Conservation (phyloP, 2,329 filamentous ascomycete species). For the Claviceps fusiformis region DNA sequence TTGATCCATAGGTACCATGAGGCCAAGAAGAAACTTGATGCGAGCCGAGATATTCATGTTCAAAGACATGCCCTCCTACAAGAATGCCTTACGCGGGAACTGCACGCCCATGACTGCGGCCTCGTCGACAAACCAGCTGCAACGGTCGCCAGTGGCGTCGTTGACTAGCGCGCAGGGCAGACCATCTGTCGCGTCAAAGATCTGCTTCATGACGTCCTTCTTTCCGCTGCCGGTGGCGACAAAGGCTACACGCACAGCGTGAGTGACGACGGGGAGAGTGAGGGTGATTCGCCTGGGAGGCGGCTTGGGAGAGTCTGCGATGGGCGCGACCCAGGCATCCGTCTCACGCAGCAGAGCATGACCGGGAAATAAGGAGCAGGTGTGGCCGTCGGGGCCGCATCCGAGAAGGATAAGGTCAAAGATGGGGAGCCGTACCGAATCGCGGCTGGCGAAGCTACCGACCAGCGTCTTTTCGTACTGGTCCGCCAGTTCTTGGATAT, state of each 20-base stretch:
- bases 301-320: conserved; percentile 89
- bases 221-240: conserved; percentile 82
- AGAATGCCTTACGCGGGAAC: conserved; percentile 61
- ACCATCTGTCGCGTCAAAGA: conserved; percentile 62
- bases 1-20: not conserved
- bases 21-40: not conserved
- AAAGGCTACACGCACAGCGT: conserved; percentile 77
- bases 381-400: conserved; percentile 92
- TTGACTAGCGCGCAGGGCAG: conserved; percentile 86
- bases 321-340: conserved; percentile 82
- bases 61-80: conserved; percentile 19
- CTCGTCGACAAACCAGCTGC: conserved; percentile 90
- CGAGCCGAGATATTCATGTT: not conserved
- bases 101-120: conserved; percentile 73
- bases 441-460: conserved; percentile 72
- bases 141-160: conserved; percentile 66
- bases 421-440: conserved; percentile 86
- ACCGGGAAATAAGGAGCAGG: conserved; percentile 88
- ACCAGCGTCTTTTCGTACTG: conserved; percentile 85
- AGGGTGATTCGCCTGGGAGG: conserved; percentile 84
- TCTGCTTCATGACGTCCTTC: conserved; percentile 82
- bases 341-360: conserved; percentile 77
- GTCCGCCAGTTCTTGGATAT: conserved; percentile 85
- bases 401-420: conserved; percentile 91
- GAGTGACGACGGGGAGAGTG: conserved; percentile 78